Evolutionary conservation across 2,329 filamentous ascomycete species (phyloP).

Genomic region (Bimuria novae-zelandiae): DNA sequence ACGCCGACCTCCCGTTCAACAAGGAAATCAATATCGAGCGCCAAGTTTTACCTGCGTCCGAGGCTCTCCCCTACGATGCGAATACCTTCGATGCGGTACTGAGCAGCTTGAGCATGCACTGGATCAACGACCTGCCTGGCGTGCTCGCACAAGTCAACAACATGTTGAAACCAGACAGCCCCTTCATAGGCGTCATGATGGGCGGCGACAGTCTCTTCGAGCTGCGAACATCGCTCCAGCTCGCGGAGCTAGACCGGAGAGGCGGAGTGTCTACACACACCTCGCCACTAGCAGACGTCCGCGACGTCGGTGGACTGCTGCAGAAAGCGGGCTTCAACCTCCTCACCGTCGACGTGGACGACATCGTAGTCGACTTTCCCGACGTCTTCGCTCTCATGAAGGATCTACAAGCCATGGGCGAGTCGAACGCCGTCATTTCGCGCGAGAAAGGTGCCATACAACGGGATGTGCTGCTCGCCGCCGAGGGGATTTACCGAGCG

Average conservation of each 20-base stretch:
- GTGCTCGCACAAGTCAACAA: conserved; percentile 83
- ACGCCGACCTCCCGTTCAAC: conserved; percentile 76
- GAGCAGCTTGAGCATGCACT: conserved; percentile 88
- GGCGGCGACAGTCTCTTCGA: conserved; percentile 94
- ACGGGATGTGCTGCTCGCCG: conserved; percentile 83
- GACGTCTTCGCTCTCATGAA: conserved; percentile 88
- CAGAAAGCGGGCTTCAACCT: conserved; percentile 91
- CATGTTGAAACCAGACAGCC: conserved; percentile 84
- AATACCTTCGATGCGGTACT: conserved; percentile 87
- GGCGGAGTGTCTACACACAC: conserved; percentile 93
- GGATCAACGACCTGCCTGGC: conserved; percentile 95
- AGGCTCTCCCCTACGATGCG: conserved; percentile 74
- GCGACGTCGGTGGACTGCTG: conserved; percentile 86
- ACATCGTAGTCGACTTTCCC: conserved; percentile 94
- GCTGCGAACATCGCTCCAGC: conserved; percentile 87
- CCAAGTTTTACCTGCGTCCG: conserved; percentile 74
- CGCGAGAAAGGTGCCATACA: conserved; percentile 76
- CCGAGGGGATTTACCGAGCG: conserved; percentile 84
- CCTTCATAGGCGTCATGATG: conserved; percentile 95
- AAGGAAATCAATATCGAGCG: conserved; percentile 71
- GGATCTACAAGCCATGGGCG: conserved; percentile 95
- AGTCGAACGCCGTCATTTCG: conserved; percentile 86
- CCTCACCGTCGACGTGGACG: conserved; percentile 94
- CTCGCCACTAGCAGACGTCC: conserved; percentile 87
- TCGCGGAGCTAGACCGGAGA: conserved; percentile 86